Conservation (phyloP, 768 basidiomycete genomes). For the Mycena rebaudengoi region DNA sequence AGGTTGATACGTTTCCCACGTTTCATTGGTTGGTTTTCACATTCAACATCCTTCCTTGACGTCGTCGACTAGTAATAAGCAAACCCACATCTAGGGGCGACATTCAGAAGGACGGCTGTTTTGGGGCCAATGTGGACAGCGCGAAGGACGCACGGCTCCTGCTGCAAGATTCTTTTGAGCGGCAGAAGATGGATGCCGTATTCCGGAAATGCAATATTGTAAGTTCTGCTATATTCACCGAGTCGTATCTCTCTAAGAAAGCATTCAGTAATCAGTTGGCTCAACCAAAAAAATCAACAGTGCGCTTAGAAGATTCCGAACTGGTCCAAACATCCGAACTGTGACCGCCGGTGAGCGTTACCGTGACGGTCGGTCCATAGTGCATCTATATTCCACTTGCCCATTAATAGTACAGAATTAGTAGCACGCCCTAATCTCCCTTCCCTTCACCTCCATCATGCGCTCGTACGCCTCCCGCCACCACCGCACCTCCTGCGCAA, state of each 20-base stretch:
- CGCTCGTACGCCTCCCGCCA: slow-evolving; percentile 38
- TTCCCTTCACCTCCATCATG: slow-evolving; percentile 27
- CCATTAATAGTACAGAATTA: too few relatives aligned
- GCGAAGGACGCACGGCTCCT: slow-evolving; percentile 47
- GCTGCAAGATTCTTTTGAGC: slow-evolving; percentile 46
- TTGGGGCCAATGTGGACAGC: slow-evolving; percentile 43
- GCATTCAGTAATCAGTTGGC: too few relatives aligned
- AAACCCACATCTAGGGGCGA: slow-evolving; percentile 29
- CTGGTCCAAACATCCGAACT: too few relatives aligned
- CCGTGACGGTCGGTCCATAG: too few relatives aligned
- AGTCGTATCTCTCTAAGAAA: too few relatives aligned
- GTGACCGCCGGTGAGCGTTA: too few relatives aligned
- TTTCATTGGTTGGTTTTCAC: slow-evolving; percentile 53
- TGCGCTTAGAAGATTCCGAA: too few relatives aligned
- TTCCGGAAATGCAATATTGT: too few relatives aligned
- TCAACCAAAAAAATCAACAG: too few relatives aligned
- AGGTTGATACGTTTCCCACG: slow-evolving; percentile 59
- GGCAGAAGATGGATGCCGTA: slow-evolving; percentile 50
- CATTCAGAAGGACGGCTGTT: slow-evolving; percentile 39
- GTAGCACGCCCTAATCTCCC: neutral
- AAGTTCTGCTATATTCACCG: too few relatives aligned
- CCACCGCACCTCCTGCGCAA: slow-evolving; percentile 35
- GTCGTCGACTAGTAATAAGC: neutral
- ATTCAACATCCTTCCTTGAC: neutral
- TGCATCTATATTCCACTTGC: too few relatives aligned